Evolutionary conservation across 495 filamentous ascomycete genomes (phyloP).

Genomic region (Hypoxylon crocopeplum): DNA sequence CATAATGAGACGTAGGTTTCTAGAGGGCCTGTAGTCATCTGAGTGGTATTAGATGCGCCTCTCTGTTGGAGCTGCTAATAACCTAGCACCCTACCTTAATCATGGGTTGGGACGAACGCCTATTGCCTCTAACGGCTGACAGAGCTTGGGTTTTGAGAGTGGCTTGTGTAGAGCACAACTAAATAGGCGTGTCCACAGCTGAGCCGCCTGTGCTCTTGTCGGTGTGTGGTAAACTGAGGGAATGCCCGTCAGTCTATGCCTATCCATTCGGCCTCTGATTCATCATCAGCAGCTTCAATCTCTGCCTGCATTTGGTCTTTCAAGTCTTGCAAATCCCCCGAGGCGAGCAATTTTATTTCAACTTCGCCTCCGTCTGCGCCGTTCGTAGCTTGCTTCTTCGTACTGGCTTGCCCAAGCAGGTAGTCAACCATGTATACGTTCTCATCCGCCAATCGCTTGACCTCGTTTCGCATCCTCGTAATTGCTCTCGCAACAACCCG

Average conservation of each 20-base stretch:
- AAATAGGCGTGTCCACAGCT: neutral
- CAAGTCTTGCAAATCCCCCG: conserved; percentile 32
- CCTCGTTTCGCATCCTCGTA: conserved; percentile 74
- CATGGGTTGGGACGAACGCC: neutral
- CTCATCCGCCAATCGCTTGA: conserved; percentile 79
- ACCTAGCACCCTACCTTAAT: neutral
- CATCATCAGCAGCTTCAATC: conserved; percentile 44
- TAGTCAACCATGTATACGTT: conserved; percentile 88
- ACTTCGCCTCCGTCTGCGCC: conserved; percentile 23
- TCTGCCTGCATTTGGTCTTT: conserved; percentile 42
- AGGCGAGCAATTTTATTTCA: conserved; percentile 34
- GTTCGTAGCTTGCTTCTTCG: conserved; percentile 19
- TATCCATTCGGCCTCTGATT: conserved; percentile 60
- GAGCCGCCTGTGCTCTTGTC: neutral
- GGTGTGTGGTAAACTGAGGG: conserved; percentile 49
- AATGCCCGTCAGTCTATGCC: conserved; percentile 59
- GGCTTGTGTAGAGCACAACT: neutral
- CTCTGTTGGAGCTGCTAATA: neutral
- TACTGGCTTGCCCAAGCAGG: conserved; percentile 58
- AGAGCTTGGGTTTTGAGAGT: neutral
- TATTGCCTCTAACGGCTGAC: neutral
- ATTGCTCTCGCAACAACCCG: conserved; percentile 79
- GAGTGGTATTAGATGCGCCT: too few species aligned
- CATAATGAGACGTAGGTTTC: too few species aligned
- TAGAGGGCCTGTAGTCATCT: too few species aligned